Base-by-base conservation (phyloP, 768 basidiomycete genomes). In the Boletus rex-veris region DNA sequence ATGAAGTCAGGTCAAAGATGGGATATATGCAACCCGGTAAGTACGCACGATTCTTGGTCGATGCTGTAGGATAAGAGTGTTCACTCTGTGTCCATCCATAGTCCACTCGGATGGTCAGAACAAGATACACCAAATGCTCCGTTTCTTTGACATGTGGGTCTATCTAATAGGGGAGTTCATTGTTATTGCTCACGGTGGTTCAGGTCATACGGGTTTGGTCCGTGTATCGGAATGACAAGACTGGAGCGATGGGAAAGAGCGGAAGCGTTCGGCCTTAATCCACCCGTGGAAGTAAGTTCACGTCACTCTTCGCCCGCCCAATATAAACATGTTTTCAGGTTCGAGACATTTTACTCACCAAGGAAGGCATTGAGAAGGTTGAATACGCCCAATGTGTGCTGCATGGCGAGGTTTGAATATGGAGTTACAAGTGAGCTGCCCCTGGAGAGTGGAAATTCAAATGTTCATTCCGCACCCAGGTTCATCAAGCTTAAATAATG, bases 241-340 rank as follows among this genome's bases (percentile, higher is more conserved):
- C 71, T 96, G 14, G 84, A 94, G 57, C 77, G 95, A 37, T 98
- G 93, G 92, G 82, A 94, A 64, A 78, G 94, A 45, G 95, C 95
- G 0, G 68, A 84, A 26, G 77, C 78, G 10, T 75, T 95, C 42
- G 92, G 92, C 3, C 73, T 97, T 18, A 77, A 85, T 44, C 95
- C 94, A 14, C 93, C 92, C 4, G 57, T 65, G 15, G 90, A 92
- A 77, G 92, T 88, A 60, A 53, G 81, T 53, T 9, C 26, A 18
- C 18, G 10, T 12, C 16, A 3, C 10, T 21, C 15, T 36, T 16
- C n/a, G 5, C 9, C 30, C 19, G 4, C 16, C 21, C 42, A 28
- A 51, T 24, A 36, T 45, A 26, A 50, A 43, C 30, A 42, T 39
- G 28, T 44, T 56, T 36, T 28, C 45, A 96, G 92, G 81, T 94